Conservation (phyloP, 2,329 filamentous ascomycete genomes). For the Aureobasidium pullulans region DNA sequence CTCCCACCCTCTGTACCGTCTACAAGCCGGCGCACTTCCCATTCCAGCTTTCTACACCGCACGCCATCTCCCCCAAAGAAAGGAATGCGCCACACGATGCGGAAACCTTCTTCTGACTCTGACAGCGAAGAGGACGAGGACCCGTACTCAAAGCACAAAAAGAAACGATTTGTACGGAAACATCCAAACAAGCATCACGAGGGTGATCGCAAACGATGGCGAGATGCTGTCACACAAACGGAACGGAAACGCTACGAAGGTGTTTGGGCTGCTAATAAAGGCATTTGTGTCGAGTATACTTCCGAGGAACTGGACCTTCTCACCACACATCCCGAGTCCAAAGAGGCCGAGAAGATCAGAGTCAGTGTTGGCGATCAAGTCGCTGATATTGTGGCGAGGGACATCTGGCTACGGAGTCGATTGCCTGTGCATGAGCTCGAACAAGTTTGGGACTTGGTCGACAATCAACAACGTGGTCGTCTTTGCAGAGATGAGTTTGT, state of each 20-base stretch:
- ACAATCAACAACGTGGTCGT: slow-evolving; percentile 50
- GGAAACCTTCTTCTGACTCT: slow-evolving; percentile 37
- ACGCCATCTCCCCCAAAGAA: slow-evolving; percentile 40
- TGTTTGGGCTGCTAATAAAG: slow-evolving; percentile 76
- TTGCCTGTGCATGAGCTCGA: slow-evolving; percentile 61
- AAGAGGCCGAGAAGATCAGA: background rate
- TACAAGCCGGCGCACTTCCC: slow-evolving; percentile 10
- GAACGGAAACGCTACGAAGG: slow-evolving; percentile 78
- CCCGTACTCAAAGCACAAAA: slow-evolving; percentile 43
- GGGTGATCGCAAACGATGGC: slow-evolving; percentile 67
- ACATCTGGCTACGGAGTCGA: slow-evolving; percentile 68
- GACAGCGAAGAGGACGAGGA: slow-evolving; percentile 37
- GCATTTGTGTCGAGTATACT: slow-evolving; percentile 35
- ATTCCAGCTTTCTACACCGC: slow-evolving; percentile 28
- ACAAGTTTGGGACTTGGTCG: slow-evolving; percentile 69
- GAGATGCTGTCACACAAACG: slow-evolving; percentile 62
- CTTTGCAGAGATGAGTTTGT: slow-evolving; percentile 67
- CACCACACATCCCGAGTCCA: slow-evolving; percentile 13
- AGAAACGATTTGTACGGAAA: slow-evolving; percentile 50
- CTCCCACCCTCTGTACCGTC: slow-evolving; percentile 27
- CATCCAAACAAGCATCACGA: slow-evolving; percentile 70
- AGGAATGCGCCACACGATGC: slow-evolving; percentile 59
- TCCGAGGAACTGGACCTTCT: slow-evolving; percentile 9
- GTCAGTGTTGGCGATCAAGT: slow-evolving; percentile 45
- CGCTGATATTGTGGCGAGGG: slow-evolving; percentile 59